Evolutionary conservation across 768 basidiomycete genomes (phyloP).

Genomic region (Mycena rebaudengoi): DNA sequence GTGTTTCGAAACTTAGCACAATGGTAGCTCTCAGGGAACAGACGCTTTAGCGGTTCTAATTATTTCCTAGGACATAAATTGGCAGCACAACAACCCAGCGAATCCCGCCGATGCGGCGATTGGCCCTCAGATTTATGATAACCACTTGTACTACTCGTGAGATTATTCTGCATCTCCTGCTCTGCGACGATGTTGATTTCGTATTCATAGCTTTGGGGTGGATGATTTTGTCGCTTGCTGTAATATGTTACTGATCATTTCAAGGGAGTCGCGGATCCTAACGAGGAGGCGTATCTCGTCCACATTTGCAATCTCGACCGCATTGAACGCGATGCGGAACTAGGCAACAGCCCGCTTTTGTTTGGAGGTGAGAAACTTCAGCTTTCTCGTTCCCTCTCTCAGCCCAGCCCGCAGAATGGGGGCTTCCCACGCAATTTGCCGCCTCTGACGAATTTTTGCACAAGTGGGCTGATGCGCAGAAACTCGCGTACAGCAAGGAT

Average conservation of each 20-base stretch:
- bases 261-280: slow-evolving; percentile 76
- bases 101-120: slow-evolving; percentile 76
- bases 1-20: too few relatives aligned
- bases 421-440: slow-evolving; percentile 61
- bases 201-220: too few relatives aligned
- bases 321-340: slow-evolving; percentile 54
- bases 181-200: neutral
- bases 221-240: too few relatives aligned
- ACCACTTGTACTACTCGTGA: slow-evolving; percentile 81
- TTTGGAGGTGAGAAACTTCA: slow-evolving; percentile 46
- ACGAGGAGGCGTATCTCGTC: slow-evolving; percentile 80
- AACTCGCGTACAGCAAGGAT: slow-evolving; percentile 59
- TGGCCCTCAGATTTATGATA: slow-evolving; percentile 81
- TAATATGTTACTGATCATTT: too few relatives aligned
- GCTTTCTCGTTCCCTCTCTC: neutral
- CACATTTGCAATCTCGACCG: slow-evolving; percentile 57
- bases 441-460: slow-evolving; percentile 62
- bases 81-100: slow-evolving; percentile 74
- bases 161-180: slow-evolving; percentile 30
- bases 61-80: slow-evolving; percentile 69
- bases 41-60: too few relatives aligned
- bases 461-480: slow-evolving; percentile 73
- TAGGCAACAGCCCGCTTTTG: slow-evolving; percentile 58
- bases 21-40: too few relatives aligned
- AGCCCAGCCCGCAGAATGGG: slow-evolving; percentile 52